Evolutionary conservation across 2,329 filamentous ascomycete genomes (phyloP), one percentile per base, ranked within the genome.

Genomic region (Ophiostoma sp.): DNA sequence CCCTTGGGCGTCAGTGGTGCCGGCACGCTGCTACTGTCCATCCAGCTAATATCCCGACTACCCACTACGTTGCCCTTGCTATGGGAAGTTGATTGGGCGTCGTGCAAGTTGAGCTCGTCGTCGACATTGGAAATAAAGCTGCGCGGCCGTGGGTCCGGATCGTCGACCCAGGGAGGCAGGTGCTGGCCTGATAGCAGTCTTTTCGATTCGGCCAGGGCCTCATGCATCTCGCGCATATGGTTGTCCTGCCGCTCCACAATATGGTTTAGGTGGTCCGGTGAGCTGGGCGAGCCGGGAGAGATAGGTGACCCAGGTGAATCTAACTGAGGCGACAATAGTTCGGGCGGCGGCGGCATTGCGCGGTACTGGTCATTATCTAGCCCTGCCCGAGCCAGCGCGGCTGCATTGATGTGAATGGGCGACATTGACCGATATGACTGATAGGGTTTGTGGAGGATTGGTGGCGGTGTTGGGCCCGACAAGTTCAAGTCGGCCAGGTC

Each of bases 121-220:
- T 57, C 52, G 10, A n/a, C 23, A 57, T 31, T 57, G 17, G 52
- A 57, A 4, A 57, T 33, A 20, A 33, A 62, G 23, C 57, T 65
- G 62, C 62, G 57, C 5, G 57, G 57, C 13, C 57, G 62, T 35
- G 35, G 48, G 33, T 68, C 69, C 4, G 35, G 48, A 48, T 64
- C 48, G 44, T 71, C 68, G 27, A 68, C 65, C 72, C 72, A 73
- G 17, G 72, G 71, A 54, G 69, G 69, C 35, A 72, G 67, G 27
- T 68, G 68, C 65, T 69, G 68, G 10, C 39, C 62, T 10, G 64
- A 69, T 65, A 73, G 54, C 35, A 70, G 36, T 4, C 60, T 69
- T 35, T 69, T 68, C 6, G 72, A 73, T 23, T 69, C 69, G 4
- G 69, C 69, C 39, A 73, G 44, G 2, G 69, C 68, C 6, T 71